These are phyloP conservation scores for Salix koriyanagi DNA, from an alignment of 345 rosid genomes.

Conservation along the genomic window DNA sequence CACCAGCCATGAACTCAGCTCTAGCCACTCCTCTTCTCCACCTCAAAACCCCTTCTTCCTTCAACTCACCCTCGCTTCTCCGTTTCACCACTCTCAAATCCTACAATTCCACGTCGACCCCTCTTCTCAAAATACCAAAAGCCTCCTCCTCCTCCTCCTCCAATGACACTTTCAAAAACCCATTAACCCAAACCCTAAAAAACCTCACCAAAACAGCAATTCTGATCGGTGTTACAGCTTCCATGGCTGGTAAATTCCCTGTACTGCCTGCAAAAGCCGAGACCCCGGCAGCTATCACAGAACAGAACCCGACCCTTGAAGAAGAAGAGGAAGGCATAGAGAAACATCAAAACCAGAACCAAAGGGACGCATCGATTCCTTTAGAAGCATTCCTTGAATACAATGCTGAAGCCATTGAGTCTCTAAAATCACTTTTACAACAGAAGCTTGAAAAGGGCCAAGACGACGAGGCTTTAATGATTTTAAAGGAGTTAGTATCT, in stretches of 20 bases:
- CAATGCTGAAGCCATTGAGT: constrained; percentile 45
- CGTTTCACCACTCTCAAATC: background rate
- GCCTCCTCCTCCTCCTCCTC: constrained; percentile 1
- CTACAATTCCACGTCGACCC: background rate
- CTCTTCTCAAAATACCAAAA: background rate
- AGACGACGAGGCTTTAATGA: constrained; percentile 56
- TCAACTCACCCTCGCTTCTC: background rate
- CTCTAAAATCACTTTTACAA: constrained; percentile 54
- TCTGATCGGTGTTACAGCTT: constrained; percentile 47
- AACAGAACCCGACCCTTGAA: constrained; percentile 16
- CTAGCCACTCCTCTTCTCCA: constrained; percentile 3
- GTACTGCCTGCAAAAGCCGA: constrained; percentile 54
- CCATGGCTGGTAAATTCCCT: constrained; percentile 41
- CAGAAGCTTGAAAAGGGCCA: constrained; percentile 72
- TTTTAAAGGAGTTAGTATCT: constrained; percentile 41
- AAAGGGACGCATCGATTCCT: constrained; percentile 21
- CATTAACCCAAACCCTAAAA: constrained; percentile 30
- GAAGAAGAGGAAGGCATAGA: constrained; percentile 4
- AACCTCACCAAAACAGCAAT: constrained; percentile 48
- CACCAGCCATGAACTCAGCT: constrained; percentile 13
- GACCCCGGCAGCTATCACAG: constrained; percentile 38
- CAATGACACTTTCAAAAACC: background rate
- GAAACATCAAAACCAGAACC: constrained; percentile 5
- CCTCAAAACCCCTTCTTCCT: constrained; percentile 9
- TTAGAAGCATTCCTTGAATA: constrained; percentile 47